These are phyloP conservation scores for Linaria vulgaris DNA, from an alignment of 257 asterid species.

Conservation along the genomic window DNA sequence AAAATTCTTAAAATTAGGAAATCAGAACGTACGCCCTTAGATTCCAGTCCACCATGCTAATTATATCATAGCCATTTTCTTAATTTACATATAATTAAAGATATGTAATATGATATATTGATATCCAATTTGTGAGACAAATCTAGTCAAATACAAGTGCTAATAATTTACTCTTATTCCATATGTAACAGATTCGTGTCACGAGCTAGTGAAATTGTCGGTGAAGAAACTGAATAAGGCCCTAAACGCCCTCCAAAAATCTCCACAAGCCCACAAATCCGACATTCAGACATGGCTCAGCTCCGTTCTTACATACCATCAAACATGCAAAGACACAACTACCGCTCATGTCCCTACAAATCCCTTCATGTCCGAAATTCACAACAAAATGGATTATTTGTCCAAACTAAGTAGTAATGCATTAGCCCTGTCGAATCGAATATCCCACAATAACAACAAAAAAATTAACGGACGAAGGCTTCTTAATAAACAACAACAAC, in stretches of 20 bases:
- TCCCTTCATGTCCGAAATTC: constrained; percentile 36
- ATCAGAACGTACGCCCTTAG: no score
- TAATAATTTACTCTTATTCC: background rate
- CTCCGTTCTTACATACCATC: constrained; percentile 67
- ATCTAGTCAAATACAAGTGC: background rate
- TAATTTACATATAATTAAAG: no score
- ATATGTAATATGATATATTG: no score
- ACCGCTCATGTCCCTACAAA: constrained; percentile 35
- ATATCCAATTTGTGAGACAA: no score
- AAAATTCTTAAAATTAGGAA: no score
- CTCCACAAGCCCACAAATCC: constrained; percentile 43
- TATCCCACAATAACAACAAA: constrained; percentile 2
- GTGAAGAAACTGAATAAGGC: constrained; percentile 54
- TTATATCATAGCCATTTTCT: no score
- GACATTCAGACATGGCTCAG: constrained; percentile 84
- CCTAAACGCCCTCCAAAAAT: constrained; percentile 37
- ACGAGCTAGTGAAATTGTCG: constrained; percentile 53
- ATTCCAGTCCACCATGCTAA: no score
- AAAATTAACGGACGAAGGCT: constrained; percentile 26
- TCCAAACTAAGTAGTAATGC: constrained; percentile 59
- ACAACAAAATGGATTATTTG: constrained; percentile 53
- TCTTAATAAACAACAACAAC: background rate
- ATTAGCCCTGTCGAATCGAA: constrained; percentile 59
- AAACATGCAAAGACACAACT: constrained; percentile 62
- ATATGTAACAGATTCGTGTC: constrained; percentile 45